Base-by-base conservation (phyloP, 2,329 filamentous ascomycete species). In the Colletotrichum sansevieriae region DNA sequence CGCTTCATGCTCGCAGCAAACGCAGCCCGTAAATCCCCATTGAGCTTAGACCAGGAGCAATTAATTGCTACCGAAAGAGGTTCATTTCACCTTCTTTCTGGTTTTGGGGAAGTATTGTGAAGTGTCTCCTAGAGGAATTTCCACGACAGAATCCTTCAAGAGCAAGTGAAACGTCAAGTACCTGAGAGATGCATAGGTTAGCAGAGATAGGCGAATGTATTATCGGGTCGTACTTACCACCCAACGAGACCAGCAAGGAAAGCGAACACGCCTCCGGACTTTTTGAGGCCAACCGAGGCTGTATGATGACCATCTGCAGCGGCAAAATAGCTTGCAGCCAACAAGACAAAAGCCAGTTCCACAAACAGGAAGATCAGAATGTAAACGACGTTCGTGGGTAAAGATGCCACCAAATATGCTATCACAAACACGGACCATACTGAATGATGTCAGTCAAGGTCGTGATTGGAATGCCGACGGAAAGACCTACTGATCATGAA, bases 361-460 rank as follows among this genome's bases (percentile, higher is more conserved):
- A 74, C 72, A 12, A 73, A 70, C 2, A 71, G 52, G 33, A 75
- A 75, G n/a, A 75, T 74, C 2, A 72, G 25, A 10, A 76, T 75
- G 20, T 72, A 74, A 2, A 72, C 73, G 0, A 75, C 4, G 29
- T 76, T 75, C 0, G 73, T 73, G 0, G 73, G 73, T 0, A 76
- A 56, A 9, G 73, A 72, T 2, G 74, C 74, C 1, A 75, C 63
- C 10, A 76, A 29, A 46, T 74, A 75, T 1, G 73, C 71, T 10
- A 75, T 55, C 4, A 75, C 72, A 11, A 76, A 75, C 4, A 75
- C 57, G 2, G 73, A 68, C 74, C 74, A 75, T 5, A 75, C 72
- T 75, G 20, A 4, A 15, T 6, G n/a, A 33, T 3, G 29, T 54
- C 12, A 39, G 57, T 39, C 12, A 41, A 9, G 12, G 3, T 2